phyloP scores from a whole-genome alignment of 495 filamentous ascomycete species.

The Penicillium steckii region DNA sequence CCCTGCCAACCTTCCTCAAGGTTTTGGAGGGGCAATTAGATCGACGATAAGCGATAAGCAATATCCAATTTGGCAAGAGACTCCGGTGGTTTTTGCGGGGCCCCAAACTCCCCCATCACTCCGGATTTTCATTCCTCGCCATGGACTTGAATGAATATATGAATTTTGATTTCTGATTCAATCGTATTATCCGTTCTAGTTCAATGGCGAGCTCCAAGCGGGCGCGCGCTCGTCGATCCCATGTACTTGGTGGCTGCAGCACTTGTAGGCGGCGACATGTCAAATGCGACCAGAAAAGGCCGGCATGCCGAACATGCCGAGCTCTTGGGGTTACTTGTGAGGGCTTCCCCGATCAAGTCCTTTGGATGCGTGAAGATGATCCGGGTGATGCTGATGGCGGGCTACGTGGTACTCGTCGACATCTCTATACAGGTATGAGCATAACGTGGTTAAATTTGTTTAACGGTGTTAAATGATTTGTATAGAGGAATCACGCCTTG shows the following conservation, averaged over 20 bases:
- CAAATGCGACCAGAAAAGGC: conserved; percentile 41
- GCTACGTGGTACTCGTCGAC: conserved; percentile 25
- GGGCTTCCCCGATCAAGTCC: conserved; percentile 30
- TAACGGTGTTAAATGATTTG: not conserved
- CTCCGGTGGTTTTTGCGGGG: conserved; percentile 5
- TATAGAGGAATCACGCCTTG: conserved; percentile 29
- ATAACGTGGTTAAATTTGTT: not conserved
- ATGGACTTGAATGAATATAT: not conserved
- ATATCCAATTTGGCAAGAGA: conserved; percentile 4
- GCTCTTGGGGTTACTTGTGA: conserved; percentile 29
- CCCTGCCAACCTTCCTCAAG: not conserved
- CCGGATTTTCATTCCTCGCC: conserved; percentile 5
- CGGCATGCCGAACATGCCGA: conserved; percentile 31
- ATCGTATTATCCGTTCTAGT: not conserved
- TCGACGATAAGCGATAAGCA: not conserved
- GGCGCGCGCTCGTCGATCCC: conserved; percentile 28
- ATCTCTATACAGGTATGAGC: conserved; percentile 32
- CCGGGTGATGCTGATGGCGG: conserved; percentile 9
- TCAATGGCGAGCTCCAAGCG: conserved; percentile 20
- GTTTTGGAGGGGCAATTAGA: conserved; percentile 2
- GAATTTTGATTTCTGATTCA: not conserved
- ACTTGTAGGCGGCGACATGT: conserved; percentile 39
- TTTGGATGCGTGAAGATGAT: conserved; percentile 26
- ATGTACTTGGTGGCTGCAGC: conserved; percentile 33
- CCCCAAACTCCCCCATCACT: not conserved